Conservation (phyloP, 768 basidiomycete genomes). For the Naematelia encephala region DNA sequence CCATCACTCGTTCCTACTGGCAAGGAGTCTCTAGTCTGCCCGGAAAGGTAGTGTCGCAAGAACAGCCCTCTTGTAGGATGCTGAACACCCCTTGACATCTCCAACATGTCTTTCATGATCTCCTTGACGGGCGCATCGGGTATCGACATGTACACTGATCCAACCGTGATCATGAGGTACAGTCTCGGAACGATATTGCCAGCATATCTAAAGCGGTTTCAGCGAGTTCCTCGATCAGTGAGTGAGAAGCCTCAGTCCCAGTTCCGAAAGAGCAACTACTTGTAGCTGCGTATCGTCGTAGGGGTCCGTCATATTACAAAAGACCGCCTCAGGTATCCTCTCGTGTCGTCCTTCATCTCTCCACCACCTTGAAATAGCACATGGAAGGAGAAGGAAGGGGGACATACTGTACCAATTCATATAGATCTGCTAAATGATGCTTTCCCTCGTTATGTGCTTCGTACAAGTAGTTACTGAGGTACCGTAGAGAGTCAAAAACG, state of each 20-base stretch:
- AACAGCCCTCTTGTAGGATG: constrained; percentile 97
- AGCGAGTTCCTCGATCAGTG: not conserved
- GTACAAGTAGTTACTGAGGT: constrained; percentile 86
- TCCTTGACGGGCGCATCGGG: constrained; percentile 96
- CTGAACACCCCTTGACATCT: constrained; percentile 95
- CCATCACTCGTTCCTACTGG: constrained; percentile 80
- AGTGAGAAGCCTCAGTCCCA: too few relatives aligned
- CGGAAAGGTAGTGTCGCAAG: constrained; percentile 90
- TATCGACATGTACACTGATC: constrained; percentile 98
- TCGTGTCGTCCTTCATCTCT: constrained; percentile 5
- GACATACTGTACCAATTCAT: constrained; percentile 95
- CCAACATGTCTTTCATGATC: constrained; percentile 99
- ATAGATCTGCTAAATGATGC: constrained; percentile 96
- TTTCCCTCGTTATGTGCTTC: constrained; percentile 87
- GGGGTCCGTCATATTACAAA: not conserved
- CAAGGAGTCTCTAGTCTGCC: constrained; percentile 93
- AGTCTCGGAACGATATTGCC: constrained; percentile 49
- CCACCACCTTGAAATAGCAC: not conserved
- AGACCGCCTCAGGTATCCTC: not conserved
- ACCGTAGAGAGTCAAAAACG: constrained; percentile 92
- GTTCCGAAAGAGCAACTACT: too few relatives aligned
- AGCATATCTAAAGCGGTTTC: constrained; percentile 27
- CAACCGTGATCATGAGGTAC: constrained; percentile 98
- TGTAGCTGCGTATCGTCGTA: not conserved
- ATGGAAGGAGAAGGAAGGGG: not conserved